Base-by-base conservation (phyloP, 768 basidiomycete species). In the Artomyces pyxidatus region DNA sequence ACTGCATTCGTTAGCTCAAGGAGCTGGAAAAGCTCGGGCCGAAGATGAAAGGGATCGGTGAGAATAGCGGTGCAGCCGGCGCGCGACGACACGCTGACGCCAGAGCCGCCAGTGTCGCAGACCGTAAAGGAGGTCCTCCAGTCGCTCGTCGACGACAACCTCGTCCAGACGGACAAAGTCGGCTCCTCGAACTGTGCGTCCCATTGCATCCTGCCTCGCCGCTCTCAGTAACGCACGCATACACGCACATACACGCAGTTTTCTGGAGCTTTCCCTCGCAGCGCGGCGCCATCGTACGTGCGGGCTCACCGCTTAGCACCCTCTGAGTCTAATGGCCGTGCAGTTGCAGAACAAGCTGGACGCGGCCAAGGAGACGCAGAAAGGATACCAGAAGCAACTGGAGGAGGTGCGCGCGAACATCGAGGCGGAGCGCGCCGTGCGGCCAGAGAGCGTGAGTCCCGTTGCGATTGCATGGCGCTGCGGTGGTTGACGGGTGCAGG, bases 181-280 rank as follows among this genome's bases (percentile, higher is more conserved):
- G 93, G 93, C 27, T 87, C 92, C 8, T 90, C 89, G 3, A 96
- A 95, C 62, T 96, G 93, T 91, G 62, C 58, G 84, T 66, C 29
- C 61, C 22, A 56, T n/a, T n/a, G n/a, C n/a, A 17, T 16, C 8
- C 39, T 51, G 1, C 6, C 25, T 43, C 49, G 39, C 48, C 51
- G 16, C 43, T 60, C 48, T 58, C 60, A 65, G 54, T 64, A 27
- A 12, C 21, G 37, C 8, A 21, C 3, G 3, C 3, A 45, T 47
- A 48, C 52, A 55, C 57, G 52, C 59, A 63, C 58, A 58, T 56
- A 30, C 49, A 37, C 48, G 46, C 40, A 94, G 92, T 94, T 67
- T 95, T 89, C 64, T 96, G 93, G 93, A 88, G 88, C 59, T 95
- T 96, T 63, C 92, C 92, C 14, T 92, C 89, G 1, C 88, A 93